A percentile compares a stretch with the other conserved stretches of the same genome.
Conservation (phyloP, 805 yeast species). For the Helenozyma rhizophorensis region DNA sequence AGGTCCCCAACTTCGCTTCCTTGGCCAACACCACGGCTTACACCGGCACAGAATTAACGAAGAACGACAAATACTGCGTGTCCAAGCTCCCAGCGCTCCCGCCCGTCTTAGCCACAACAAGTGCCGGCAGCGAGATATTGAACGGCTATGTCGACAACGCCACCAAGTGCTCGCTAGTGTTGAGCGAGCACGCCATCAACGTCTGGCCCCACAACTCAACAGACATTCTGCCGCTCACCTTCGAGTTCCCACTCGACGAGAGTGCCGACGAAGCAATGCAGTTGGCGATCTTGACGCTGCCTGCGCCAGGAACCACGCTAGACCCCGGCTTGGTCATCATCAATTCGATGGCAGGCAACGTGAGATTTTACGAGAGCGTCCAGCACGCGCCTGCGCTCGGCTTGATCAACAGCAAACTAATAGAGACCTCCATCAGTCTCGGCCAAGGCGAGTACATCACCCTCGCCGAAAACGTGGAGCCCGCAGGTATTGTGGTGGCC, state of each 20-base stretch:
- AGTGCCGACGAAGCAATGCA: slow-evolving; percentile 26
- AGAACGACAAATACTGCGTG: slow-evolving; percentile 55
- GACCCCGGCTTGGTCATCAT: slow-evolving; percentile 73
- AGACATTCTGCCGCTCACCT: slow-evolving; percentile 54
- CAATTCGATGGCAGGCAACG: slow-evolving; percentile 52
- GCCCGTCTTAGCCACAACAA: slow-evolving; percentile 19
- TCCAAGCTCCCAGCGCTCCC: slow-evolving; percentile 57
- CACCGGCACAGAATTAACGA: slow-evolving; percentile 45
- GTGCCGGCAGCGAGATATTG: slow-evolving; percentile 17
- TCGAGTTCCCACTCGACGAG: slow-evolving; percentile 46
- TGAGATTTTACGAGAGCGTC: slow-evolving; percentile 71
- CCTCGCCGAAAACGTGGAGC: slow-evolving; percentile 56
- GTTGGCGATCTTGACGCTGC: slow-evolving; percentile 54
- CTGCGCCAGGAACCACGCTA: slow-evolving; percentile 44
- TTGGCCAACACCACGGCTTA: background rate
- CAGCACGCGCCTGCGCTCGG: slow-evolving; percentile 66
- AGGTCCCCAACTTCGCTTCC: slow-evolving; percentile 2
- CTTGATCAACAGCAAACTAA: slow-evolving; percentile 40
- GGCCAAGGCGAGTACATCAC: slow-evolving; percentile 52
- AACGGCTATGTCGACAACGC: slow-evolving; percentile 45
- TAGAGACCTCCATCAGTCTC: slow-evolving; percentile 41
- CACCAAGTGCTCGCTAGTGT: slow-evolving; percentile 46
- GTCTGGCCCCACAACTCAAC: slow-evolving; percentile 68
- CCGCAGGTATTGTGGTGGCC: slow-evolving; percentile 68
- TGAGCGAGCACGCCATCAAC: slow-evolving; percentile 47